These are phyloP conservation scores for Spergularia bocconei DNA, from an alignment of 148 eudicot genomes.

Conservation along the genomic window DNA sequence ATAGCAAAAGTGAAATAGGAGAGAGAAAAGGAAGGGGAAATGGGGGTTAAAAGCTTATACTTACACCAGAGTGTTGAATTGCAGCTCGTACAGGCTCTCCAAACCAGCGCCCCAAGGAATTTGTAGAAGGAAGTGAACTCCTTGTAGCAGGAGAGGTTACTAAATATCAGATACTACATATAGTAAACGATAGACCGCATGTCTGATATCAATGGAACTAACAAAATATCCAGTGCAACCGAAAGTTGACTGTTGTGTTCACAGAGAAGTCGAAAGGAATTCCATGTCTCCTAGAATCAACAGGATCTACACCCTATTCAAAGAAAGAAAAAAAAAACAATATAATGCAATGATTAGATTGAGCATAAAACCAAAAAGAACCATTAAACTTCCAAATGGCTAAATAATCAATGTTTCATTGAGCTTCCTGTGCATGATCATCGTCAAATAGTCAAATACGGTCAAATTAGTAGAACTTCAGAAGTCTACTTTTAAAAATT, in stretches of 20 bases:
- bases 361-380: neutral
- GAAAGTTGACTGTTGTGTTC: slow-evolving; percentile 90
- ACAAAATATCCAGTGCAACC: slow-evolving; percentile 86
- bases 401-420: neutral
- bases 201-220: slow-evolving; percentile 27
- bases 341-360: slow-evolving; percentile 5
- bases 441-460: too few species aligned
- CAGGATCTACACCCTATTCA: slow-evolving; percentile 47
- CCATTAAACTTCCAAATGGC: neutral
- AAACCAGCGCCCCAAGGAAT: slow-evolving; percentile 93
- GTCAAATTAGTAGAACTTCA: neutral
- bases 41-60: neutral
- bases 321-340: neutral
- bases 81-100: slow-evolving; percentile 97
- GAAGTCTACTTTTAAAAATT: neutral
- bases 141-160: slow-evolving; percentile 29
- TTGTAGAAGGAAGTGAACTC: slow-evolving; percentile 74
- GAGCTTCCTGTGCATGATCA: neutral
- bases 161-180: slow-evolving; percentile 8
- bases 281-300: slow-evolving; percentile 98
- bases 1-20: slow-evolving; percentile 28
- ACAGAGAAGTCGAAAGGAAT: slow-evolving; percentile 81
- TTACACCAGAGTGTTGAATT: slow-evolving; percentile 61
- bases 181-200: neutral
- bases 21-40: neutral